These are phyloP conservation scores for Dorcoceras hygrometricum DNA, from an alignment of 257 asterid genomes.

Conservation along the genomic window DNA sequence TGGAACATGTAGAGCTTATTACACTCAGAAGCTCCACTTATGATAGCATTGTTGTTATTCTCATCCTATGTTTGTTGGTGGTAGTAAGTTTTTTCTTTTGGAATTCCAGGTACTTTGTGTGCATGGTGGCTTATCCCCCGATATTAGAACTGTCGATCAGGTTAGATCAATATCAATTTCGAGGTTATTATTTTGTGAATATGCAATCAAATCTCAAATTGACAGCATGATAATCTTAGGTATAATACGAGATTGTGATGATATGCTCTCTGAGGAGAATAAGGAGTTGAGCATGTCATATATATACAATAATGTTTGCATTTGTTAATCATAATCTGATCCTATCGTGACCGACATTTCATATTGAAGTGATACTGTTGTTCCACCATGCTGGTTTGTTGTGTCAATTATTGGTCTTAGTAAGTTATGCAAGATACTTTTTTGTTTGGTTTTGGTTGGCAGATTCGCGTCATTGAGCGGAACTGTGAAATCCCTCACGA, in stretches of 20 bases:
- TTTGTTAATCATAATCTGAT: slow-evolving; percentile 11
- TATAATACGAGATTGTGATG: neutral
- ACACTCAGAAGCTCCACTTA: slow-evolving; percentile 1
- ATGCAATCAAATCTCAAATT: slow-evolving; percentile 5
- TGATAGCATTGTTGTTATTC: neutral
- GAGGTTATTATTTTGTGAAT: neutral
- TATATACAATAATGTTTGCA: neutral
- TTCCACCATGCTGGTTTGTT: slow-evolving; percentile 7
- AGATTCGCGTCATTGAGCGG: slow-evolving; percentile 92
- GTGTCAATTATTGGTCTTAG: slow-evolving; percentile 1
- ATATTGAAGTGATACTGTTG: neutral
- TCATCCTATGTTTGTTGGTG: slow-evolving; percentile 14
- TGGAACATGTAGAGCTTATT: slow-evolving; percentile 6
- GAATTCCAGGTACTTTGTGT: slow-evolving; percentile 83
- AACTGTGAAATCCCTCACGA: slow-evolving; percentile 98
- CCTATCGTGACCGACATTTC: neutral
- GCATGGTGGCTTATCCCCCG: slow-evolving; percentile 99
- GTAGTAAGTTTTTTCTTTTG: slow-evolving; percentile 22
- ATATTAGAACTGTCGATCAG: slow-evolving; percentile 94
- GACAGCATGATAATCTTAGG: slow-evolving; percentile 4
- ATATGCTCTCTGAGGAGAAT: slow-evolving; percentile 10
- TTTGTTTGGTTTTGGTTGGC: slow-evolving; percentile 25
- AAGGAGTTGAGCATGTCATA: slow-evolving; percentile 16
- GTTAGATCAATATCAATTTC: slow-evolving; percentile 33
- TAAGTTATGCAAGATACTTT: neutral